Conservation (phyloP, 2,329 filamentous ascomycete genomes). For the Thelonectria olida region DNA sequence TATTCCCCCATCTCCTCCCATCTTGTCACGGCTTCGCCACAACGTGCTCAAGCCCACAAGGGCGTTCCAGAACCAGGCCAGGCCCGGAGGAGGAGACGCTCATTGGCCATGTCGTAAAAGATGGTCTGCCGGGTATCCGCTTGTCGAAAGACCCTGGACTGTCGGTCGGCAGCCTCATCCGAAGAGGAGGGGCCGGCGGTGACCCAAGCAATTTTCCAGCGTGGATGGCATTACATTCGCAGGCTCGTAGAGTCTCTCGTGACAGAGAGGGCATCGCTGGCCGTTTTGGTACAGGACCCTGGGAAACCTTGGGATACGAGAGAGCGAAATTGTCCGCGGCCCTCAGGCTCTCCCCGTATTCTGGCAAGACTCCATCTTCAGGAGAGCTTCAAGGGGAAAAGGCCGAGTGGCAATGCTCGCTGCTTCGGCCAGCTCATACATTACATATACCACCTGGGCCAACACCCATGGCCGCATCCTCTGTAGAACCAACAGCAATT, state of each 20-base stretch:
- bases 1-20: neutral
- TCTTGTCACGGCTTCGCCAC: neutral
- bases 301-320: neutral
- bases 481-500: neutral
- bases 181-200: too few species aligned
- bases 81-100: neutral
- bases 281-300: neutral
- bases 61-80: conserved; percentile 2
- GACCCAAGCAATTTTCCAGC: too few species aligned
- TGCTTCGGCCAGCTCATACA: conserved; percentile 2
- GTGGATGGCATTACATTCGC: too few species aligned
- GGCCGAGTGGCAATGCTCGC: neutral
- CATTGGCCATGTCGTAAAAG: conserved; percentile 9
- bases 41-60: neutral
- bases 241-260: too few species aligned
- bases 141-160: neutral
- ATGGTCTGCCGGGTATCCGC: neutral
- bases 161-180: conserved; percentile 13
- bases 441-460: conserved; percentile 1
- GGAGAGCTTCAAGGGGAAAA: neutral
- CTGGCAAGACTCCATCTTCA: neutral
- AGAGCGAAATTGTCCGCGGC: conserved; percentile 1
- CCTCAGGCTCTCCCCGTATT: neutral
- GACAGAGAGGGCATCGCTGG: too few species aligned
- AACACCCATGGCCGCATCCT: neutral